These are phyloP conservation scores for Trichomonascaceae sp. DNA, from an alignment of 1,139 yeast species.

Conservation along the genomic window DNA sequence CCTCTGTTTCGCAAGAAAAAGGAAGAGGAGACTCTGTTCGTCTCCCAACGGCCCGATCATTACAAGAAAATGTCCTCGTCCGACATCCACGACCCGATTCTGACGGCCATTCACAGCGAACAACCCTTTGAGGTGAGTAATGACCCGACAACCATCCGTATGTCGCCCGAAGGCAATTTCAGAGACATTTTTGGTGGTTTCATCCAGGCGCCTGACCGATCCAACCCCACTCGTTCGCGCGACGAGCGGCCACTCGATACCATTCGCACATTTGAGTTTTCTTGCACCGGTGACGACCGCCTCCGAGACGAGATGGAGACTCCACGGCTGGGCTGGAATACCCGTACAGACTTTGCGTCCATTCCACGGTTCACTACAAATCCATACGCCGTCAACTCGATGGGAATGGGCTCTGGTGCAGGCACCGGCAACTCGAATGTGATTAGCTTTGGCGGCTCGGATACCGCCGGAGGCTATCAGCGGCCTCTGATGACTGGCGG, in stretches of 20 bases:
- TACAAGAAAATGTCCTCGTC: slow-evolving; percentile 14
- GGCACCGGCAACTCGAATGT: slow-evolving; percentile 16
- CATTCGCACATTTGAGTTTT: slow-evolving; percentile 79
- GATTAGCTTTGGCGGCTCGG: slow-evolving; percentile 31
- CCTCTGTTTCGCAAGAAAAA: slow-evolving; percentile 11
- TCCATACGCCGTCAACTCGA: slow-evolving; percentile 29
- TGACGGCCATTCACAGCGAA: slow-evolving; percentile 83
- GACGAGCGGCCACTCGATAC: slow-evolving; percentile 96
- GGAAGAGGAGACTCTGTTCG: slow-evolving; percentile 10
- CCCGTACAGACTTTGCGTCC: slow-evolving; percentile 41
- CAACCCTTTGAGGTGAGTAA: slow-evolving; percentile 89
- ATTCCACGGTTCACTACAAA: slow-evolving; percentile 27
- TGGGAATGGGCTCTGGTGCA: too few relatives aligned
- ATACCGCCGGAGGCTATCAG: slow-evolving; percentile 29
- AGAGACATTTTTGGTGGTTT: slow-evolving; percentile 78
- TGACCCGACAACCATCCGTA: slow-evolving; percentile 29
- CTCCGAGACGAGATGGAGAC: slow-evolving; percentile 75
- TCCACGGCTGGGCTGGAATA: slow-evolving; percentile 64
- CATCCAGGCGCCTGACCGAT: slow-evolving; percentile 63
- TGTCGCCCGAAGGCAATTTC: slow-evolving; percentile 31
- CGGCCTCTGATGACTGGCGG: too few relatives aligned
- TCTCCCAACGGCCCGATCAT: slow-evolving; percentile 7
- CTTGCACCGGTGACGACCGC: slow-evolving; percentile 74
- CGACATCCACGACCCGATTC: slow-evolving; percentile 71
- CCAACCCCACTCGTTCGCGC: slow-evolving; percentile 84